phyloP scores from a whole-genome alignment of 805 yeast genomes.

The Yarrowia bubula region DNA sequence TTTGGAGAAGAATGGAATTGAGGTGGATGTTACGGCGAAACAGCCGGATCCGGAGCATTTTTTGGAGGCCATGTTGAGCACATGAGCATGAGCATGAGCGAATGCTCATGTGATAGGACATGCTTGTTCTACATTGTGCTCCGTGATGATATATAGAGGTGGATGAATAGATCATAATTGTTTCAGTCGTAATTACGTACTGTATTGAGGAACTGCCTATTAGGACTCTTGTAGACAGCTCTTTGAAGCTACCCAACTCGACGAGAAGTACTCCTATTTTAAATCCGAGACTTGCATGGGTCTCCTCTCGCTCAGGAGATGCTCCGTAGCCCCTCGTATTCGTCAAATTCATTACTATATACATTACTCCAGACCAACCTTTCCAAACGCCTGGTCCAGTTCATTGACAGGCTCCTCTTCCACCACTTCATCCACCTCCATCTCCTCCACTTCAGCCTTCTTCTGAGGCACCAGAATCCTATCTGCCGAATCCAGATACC shows the following conservation, averaged over 20 bases:
- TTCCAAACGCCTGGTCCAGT: slow-evolving; percentile 36
- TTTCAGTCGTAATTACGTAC: too few relatives aligned
- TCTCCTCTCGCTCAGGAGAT: too few relatives aligned
- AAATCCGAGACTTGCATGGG: too few relatives aligned
- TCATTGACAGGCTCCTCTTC: slow-evolving; percentile 29
- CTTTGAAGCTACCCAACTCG: too few relatives aligned
- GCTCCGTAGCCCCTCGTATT: too few relatives aligned
- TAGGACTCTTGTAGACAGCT: too few relatives aligned
- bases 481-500: slow-evolving; percentile 41
- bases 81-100: neutral
- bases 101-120: too few relatives aligned
- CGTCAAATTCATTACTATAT: neutral
- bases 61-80: slow-evolving; percentile 41
- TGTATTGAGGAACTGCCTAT: too few relatives aligned
- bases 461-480: slow-evolving; percentile 35
- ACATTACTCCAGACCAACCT: slow-evolving; percentile 27
- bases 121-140: too few relatives aligned
- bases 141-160: too few relatives aligned
- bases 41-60: slow-evolving; percentile 71
- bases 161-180: too few relatives aligned
- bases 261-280: too few relatives aligned
- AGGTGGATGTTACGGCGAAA: slow-evolving; percentile 61
- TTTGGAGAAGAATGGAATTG: slow-evolving; percentile 51
- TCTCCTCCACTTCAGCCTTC: neutral
- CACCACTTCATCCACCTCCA: neutral